Conservation (phyloP, 257 asterid genomes). For the Primulina eburnea region DNA sequence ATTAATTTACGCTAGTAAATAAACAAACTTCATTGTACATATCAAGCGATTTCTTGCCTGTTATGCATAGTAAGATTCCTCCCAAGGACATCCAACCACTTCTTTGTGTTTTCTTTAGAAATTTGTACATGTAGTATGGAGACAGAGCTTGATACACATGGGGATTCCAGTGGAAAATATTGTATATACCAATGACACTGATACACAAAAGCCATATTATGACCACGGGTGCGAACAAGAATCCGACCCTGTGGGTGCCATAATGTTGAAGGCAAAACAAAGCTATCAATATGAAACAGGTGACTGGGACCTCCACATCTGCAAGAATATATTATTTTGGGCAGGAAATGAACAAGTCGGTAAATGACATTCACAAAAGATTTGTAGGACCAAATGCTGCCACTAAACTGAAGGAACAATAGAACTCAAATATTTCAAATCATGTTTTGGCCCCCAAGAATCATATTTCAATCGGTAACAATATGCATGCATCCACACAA, state of each 20-base stretch:
- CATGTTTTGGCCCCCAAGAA: not conserved
- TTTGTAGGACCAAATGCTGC: not conserved
- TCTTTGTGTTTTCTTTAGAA: conserved; percentile 76
- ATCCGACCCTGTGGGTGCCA: conserved; percentile 97
- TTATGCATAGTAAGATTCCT: conserved; percentile 83
- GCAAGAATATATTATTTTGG: conserved; percentile 42
- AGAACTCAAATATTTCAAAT: not conserved
- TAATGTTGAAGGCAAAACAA: conserved; percentile 95
- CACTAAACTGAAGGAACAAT: not conserved
- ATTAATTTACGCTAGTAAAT: not conserved
- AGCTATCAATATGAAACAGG: conserved; percentile 81
- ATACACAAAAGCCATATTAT: conserved; percentile 87
- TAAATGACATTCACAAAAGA: not conserved
- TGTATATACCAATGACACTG: conserved; percentile 73
- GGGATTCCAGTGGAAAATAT: conserved; percentile 77
- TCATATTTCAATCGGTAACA: not conserved
- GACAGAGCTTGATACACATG: conserved; percentile 78
- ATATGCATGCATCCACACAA: too few relatives aligned
- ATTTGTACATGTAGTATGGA: conserved; percentile 83
- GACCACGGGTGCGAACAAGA: conserved; percentile 96
- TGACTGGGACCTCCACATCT: conserved; percentile 85
- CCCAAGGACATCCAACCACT: conserved; percentile 97
- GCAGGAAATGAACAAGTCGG: conserved; percentile 17
- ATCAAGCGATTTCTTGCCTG: conserved; percentile 44
- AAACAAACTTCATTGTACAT: not conserved